phyloP scores from a whole-genome alignment of 2,329 filamentous ascomycete species.

The Cladophialophora carrionii region DNA sequence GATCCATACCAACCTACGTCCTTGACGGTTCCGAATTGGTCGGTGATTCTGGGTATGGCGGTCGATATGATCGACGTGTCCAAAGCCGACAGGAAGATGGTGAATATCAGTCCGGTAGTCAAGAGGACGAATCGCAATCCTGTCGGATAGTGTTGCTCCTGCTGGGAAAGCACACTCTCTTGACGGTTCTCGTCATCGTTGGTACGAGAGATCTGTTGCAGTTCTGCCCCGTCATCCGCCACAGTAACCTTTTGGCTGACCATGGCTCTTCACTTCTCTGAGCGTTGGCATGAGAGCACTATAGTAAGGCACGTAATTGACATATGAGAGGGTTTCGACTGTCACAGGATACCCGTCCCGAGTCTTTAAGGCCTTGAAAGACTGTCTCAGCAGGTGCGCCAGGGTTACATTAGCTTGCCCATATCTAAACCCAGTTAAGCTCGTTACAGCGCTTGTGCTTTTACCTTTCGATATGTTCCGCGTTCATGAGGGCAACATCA shows the following conservation, averaged over 20 bases:
- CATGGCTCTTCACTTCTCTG: background rate
- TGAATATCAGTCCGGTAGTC: slow-evolving; percentile 24
- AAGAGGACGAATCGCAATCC: slow-evolving; percentile 22
- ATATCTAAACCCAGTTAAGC: background rate
- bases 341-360: too few species aligned
- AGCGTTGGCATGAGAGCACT: background rate
- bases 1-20: slow-evolving; percentile 47
- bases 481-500: too few species aligned
- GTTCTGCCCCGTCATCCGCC: background rate
- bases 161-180: background rate
- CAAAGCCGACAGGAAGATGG: slow-evolving; percentile 38
- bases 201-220: background rate
- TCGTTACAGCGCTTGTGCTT: background rate
- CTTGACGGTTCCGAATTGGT: slow-evolving; percentile 43
- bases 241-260: background rate
- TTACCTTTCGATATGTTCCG: background rate
- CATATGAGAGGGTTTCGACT: background rate
- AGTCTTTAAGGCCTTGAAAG: background rate
- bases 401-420: background rate
- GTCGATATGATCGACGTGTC: slow-evolving; percentile 41
- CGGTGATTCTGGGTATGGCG: slow-evolving; percentile 42
- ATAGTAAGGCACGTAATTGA: background rate
- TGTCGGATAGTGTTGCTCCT: slow-evolving; percentile 22
- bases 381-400: background rate
- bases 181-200: background rate